Evolutionary conservation across 78 protist genomes (phyloP), one percentile per base, ranked within the genome.

Genomic region (Isochrysis galbana): DNA sequence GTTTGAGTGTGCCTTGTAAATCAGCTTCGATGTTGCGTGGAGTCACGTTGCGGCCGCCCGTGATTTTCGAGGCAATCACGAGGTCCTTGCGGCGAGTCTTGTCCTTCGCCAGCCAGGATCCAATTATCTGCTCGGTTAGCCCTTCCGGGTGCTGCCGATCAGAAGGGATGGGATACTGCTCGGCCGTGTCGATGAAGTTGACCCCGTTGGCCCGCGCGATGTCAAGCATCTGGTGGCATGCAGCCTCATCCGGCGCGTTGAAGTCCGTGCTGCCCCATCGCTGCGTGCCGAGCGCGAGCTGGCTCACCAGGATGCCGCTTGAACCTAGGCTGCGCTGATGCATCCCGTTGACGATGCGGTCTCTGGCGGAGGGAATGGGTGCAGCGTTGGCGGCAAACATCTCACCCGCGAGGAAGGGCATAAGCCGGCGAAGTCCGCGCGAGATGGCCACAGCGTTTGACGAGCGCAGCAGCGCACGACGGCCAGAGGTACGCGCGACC

Each of bases 51-150:
- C 36, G 46, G 7, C 82, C 84, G 38, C 89, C 93, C 25, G 90
- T 80, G 93, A 91, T 80, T 89, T 91, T 91, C 32, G 93, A 70
- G 22, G 93, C 93, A 45, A 91, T 46, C 34, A 82, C 89, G 32
- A 91, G 39, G 44, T 91, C 46, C 26, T 78, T 36, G n/a, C 93
- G 48, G 29, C 93, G 51, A 19, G 36, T 2, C 3, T 42, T 23
- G 5, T 42, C 92, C 46, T 90, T 3, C 21, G 47, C 34, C 26
- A 72, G 46, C 92, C 92, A 90, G 72, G 26, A 17, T 48, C 92
- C 92, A 22, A 90, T 90, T 32, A 72, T 90, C 21, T 23, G 72
- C 72, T 90, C 92, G 51, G 92, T 72, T 25, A 0, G 25, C 48
- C 92, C 92, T 54, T 90, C 92, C 1, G 92, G 92, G 39, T 19